phyloP scores from a whole-genome alignment of 2,329 filamentous ascomycete species.

The Fusarium gaditjirri region DNA sequence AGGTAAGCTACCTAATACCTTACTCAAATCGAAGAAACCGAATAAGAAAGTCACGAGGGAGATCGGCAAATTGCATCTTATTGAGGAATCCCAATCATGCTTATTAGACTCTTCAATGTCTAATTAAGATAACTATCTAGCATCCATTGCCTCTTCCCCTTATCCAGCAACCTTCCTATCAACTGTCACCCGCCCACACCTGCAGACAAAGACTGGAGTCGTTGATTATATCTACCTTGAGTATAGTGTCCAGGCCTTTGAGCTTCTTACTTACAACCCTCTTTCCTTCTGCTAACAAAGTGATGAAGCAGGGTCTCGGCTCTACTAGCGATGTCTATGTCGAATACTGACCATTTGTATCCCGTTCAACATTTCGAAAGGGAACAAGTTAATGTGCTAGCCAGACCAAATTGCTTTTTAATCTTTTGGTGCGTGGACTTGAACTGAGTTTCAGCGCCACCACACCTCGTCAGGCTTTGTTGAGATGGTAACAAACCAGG shows the following conservation, averaged over 20 bases:
- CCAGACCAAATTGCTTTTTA: background rate
- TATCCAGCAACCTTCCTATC: background rate
- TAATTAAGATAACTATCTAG: slow-evolving; percentile 2
- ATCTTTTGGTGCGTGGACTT: background rate
- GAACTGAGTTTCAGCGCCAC: slow-evolving; percentile 18
- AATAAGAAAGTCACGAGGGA: background rate
- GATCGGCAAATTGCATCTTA: slow-evolving; percentile 10
- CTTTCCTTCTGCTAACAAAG: background rate
- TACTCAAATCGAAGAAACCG: background rate
- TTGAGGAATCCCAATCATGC: background rate
- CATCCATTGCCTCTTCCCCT: background rate
- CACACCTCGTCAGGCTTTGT: slow-evolving; percentile 17
- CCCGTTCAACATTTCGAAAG: slow-evolving; percentile 1
- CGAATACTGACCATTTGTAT: background rate
- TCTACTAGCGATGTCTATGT: background rate
- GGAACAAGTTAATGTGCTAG: background rate
- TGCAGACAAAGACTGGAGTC: background rate
- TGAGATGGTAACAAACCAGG: background rate
- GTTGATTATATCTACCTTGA: background rate
- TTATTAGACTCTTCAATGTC: background rate
- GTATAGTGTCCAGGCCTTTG: background rate
- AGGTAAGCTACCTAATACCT: background rate
- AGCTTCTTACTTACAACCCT: background rate
- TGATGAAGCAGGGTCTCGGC: background rate
- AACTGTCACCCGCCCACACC: slow-evolving; percentile 1